Evolutionary conservation across 176 grass and related monocot species (phyloP), one percentile per base, ranked within the genome.

Genomic region (Puya raimondii): DNA sequence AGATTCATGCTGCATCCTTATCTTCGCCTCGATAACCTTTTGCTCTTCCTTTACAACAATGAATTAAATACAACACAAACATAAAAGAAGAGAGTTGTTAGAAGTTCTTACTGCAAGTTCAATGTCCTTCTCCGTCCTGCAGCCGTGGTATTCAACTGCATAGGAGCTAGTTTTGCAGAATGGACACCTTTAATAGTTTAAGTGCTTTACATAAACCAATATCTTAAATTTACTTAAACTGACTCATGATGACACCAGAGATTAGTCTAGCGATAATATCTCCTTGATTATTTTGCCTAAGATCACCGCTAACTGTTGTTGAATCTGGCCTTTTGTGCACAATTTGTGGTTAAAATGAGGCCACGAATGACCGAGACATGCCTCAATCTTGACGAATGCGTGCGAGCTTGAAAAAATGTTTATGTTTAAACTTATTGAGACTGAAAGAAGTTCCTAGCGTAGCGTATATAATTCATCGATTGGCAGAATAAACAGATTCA

Each of bases 91-190:
- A 2, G n/a, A 14, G 22, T 3, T 22, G 29, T 70, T 16, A n/a
- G 79, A 6, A 73, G 69, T 70, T 25, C 68, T 71, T 78, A 96
- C 83, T 49, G 80, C 72, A 29, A 64, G 49, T 50, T 85, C 70
- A 58, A 66, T 65, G 49, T 81, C 70, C 51, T 79, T 91, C 70
- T 78, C 78, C 23, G 77, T 75, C 63, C 66, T 78, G 52, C 61
- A 64, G 50, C 82, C 75, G 4, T 42, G 53, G 50, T 96, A 96
- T 64, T 88, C 78, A 63, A 89, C 89, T 52, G 80, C 85, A 3
- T 85, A 96, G 15, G 20, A 67, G 64, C 72, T 48, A 63, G 64
- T 82, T 82, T 96, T 96, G 73, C 83, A 89, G 72, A 96, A 96
- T 53, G 92, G 88, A 49, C 92, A 96, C 52, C 88, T 91, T 63